Evolutionary conservation across 2,329 filamentous ascomycete genomes (phyloP).

Genomic region (Amphichorda felina): DNA sequence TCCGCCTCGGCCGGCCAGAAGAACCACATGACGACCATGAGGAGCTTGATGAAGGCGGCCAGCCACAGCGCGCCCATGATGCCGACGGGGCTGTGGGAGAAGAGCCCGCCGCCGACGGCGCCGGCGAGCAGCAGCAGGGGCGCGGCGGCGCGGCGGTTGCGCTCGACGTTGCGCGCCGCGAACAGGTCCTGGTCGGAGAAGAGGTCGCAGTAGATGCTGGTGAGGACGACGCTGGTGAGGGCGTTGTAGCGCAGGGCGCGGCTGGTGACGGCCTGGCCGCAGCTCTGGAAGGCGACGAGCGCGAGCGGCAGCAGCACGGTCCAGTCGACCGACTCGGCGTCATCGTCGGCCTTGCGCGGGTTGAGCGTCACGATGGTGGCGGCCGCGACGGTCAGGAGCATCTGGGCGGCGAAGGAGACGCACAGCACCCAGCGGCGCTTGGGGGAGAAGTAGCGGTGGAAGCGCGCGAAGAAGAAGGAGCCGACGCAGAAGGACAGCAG

Average conservation of each 20-base stretch:
- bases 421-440: slow-evolving; percentile 54
- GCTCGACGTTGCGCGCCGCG: slow-evolving; percentile 28
- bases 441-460: slow-evolving; percentile 51
- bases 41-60: slow-evolving; percentile 42
- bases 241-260: slow-evolving; percentile 57
- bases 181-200: slow-evolving; percentile 52
- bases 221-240: slow-evolving; percentile 68
- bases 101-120: slow-evolving; percentile 35
- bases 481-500: slow-evolving; percentile 61
- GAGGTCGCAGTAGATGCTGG: slow-evolving; percentile 71
- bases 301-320: slow-evolving; percentile 54
- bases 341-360: slow-evolving; percentile 15
- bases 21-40: slow-evolving; percentile 46
- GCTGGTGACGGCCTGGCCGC: slow-evolving; percentile 67
- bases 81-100: slow-evolving; percentile 34
- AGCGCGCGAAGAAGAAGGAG: slow-evolving; percentile 57
- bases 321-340: slow-evolving; percentile 38
- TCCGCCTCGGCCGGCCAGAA: slow-evolving; percentile 39
- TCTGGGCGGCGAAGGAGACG: slow-evolving; percentile 43
- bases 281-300: slow-evolving; percentile 64
- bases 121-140: slow-evolving; percentile 36
- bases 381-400: slow-evolving; percentile 34
- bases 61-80: slow-evolving; percentile 46
- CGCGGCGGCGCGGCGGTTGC: slow-evolving; percentile 37
- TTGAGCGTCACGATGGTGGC: slow-evolving; percentile 40